Evolutionary conservation across 1,139 yeast species (phyloP).

Genomic region (Saccharomyces hybrid): DNA sequence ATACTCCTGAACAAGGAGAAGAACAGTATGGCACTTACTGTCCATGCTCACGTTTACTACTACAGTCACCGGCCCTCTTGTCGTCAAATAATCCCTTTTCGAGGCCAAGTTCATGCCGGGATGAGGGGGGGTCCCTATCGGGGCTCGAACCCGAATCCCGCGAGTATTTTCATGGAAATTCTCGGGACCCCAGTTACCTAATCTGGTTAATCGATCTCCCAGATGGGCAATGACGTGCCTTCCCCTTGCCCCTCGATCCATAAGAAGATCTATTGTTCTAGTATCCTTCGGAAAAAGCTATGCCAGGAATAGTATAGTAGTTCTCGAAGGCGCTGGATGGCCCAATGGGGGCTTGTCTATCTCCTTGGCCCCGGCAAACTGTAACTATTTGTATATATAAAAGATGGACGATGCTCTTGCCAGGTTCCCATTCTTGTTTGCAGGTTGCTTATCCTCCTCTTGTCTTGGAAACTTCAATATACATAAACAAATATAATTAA

Average conservation of each 20-base stretch:
- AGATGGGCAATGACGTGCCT: neutral
- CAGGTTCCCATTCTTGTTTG: neutral
- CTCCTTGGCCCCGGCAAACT: neutral
- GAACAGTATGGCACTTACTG: neutral
- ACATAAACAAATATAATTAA: neutral
- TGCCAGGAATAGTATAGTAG: neutral
- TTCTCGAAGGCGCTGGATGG: neutral
- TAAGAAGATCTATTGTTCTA: neutral
- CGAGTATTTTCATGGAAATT: neutral
- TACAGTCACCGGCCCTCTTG: neutral
- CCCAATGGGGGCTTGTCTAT: neutral
- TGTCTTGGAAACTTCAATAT: neutral
- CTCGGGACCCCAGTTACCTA: conserved; percentile 1
- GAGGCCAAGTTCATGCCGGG: neutral
- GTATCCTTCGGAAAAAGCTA: neutral
- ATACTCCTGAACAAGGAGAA: neutral
- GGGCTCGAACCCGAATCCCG: neutral
- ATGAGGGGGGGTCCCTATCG: neutral
- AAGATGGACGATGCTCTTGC: neutral
- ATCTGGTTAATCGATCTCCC: neutral
- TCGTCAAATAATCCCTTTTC: neutral
- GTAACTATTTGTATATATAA: neutral
- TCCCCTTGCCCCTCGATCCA: neutral
- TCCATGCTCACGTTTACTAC: neutral
- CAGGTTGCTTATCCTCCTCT: no score